Conservation (phyloP, 164 flowering plant species). For the Hamamelis virginiana region DNA sequence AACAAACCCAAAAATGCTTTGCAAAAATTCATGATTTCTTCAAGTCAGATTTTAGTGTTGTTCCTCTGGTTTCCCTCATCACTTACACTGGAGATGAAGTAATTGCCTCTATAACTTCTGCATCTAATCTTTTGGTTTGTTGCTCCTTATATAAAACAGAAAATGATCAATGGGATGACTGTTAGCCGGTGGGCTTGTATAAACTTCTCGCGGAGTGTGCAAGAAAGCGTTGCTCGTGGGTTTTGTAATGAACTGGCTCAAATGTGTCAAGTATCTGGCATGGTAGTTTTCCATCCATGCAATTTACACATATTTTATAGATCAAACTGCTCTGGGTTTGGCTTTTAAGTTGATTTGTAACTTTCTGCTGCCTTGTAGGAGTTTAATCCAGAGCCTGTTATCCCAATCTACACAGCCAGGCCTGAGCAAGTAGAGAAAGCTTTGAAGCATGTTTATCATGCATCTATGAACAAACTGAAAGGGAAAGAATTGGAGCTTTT, state of each 20-base stretch:
- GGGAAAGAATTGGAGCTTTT: conserved; percentile 76
- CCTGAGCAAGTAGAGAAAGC: conserved; percentile 83
- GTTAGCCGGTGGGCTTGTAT: conserved; percentile 79
- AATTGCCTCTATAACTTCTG: too few relatives aligned
- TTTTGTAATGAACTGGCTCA: conserved; percentile 78
- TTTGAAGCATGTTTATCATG: conserved; percentile 63
- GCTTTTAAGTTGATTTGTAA: neutral
- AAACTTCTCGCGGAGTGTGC: conserved; percentile 77
- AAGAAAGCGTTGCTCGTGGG: conserved; percentile 74
- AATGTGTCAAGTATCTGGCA: conserved; percentile 87
- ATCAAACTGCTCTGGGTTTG: neutral
- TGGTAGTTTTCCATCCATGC: conserved; percentile 37
- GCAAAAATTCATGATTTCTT: too few relatives aligned
- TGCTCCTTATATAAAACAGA: conserved; percentile 36
- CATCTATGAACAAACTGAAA: conserved; percentile 54
- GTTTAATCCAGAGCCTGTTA: conserved; percentile 69
- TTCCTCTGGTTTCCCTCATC: too few relatives aligned
- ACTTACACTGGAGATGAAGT: too few relatives aligned
- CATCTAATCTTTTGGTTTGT: neutral
- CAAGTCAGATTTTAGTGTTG: too few relatives aligned
- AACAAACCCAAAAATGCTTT: too few relatives aligned
- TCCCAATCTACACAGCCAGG: conserved; percentile 59
- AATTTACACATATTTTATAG: neutral
- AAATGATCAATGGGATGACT: conserved; percentile 84
- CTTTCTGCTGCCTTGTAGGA: conserved; percentile 41